Conservation (phyloP, 192 early-diverging fungal species). For the Coemansia sp. region DNA sequence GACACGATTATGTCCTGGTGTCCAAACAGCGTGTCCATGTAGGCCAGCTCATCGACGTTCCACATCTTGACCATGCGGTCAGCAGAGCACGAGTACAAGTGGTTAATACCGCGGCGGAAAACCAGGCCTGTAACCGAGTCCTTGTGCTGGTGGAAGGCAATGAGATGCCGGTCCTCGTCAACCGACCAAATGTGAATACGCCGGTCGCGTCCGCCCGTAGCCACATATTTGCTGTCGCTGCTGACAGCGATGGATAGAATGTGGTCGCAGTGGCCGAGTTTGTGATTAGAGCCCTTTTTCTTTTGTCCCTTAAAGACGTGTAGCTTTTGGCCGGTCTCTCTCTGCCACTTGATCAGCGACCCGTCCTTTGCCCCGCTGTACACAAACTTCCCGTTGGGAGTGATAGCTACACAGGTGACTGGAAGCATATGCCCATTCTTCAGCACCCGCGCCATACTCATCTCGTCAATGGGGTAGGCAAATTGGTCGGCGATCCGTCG, state of each 20-base stretch:
- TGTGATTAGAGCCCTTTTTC: constrained; percentile 63
- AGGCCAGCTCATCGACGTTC: constrained; percentile 90
- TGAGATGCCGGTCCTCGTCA: constrained; percentile 71
- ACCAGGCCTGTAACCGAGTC: constrained; percentile 84
- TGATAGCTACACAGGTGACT: constrained; percentile 81
- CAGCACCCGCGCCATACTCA: constrained; percentile 26
- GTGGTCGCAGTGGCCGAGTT: constrained; percentile 75
- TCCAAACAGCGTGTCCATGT: constrained; percentile 97
- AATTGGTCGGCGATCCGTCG: constrained; percentile 43
- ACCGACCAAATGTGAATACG: constrained; percentile 92
- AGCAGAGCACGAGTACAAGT: constrained; percentile 83
- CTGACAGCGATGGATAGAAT: constrained; percentile 76
- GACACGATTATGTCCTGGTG: constrained; percentile 90
- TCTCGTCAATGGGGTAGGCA: constrained; percentile 31
- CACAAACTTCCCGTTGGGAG: constrained; percentile 67
- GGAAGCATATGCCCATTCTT: constrained; percentile 69
- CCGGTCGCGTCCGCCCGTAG: constrained; percentile 89
- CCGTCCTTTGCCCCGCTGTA: constrained; percentile 95
- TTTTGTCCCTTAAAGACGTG: constrained; percentile 72
- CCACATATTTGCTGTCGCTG: constrained; percentile 70
- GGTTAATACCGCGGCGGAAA: constrained; percentile 78
- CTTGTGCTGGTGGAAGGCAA: constrained; percentile 87
- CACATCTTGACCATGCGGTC: constrained; percentile 98
- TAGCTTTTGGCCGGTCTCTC: constrained; percentile 70
- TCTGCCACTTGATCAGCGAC: constrained; percentile 85